Evolutionary conservation across 352 stramenopile genomes (phyloP), one percentile per base, ranked within the genome.

Genomic region (Phytopythium kandeliae): DNA sequence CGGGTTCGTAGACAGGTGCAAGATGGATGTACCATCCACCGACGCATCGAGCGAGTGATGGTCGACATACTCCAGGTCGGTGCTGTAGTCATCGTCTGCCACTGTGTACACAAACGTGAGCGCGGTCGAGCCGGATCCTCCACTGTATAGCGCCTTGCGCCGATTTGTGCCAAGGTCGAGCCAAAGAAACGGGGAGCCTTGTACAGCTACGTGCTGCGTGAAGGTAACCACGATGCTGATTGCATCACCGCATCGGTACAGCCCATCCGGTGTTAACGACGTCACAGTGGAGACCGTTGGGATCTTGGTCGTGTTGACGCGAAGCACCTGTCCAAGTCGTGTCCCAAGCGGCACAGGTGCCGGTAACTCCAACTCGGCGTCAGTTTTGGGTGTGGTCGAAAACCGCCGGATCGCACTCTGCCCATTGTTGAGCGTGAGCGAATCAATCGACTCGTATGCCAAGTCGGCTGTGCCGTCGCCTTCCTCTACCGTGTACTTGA

Each of bases 391-490:
- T 0, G 69, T 92, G 10, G 84, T 92, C 0, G 84, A 87, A 21
- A 90, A 89, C n/a, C 84, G 58, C 48, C 86, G 86, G 59, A 94
- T 92, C 21, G 74, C 67, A 15, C 65, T 76, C 58, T 92, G 84
- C 0, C 65, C 76, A 41, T 75, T 90, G 65, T 90, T 92, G 16
- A 93, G 62, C 0, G 80, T 89, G 25, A 95, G 65, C 4, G 85
- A 66, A 15, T 69, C 64, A 9, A 63, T 55, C 36, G 76, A 58
- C 1, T 81, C 43, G 52, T 92, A 91, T 37, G 48, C 78, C 38
- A 95, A 57, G 21, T 91, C 62, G 9, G 52, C 26, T 28, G 73
- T 51, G 12, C 69, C 25, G 38, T 95, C 85, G 0, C 78, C 78
- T 31, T 63, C 49, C 33, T 78, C 48, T 2, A 95, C 80, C 2